Percentiles rank a stretch among this genome's conserved stretches.
These are phyloP conservation scores for Striga asiatica DNA, from an alignment of 257 asterid species.

Conservation along the genomic window DNA sequence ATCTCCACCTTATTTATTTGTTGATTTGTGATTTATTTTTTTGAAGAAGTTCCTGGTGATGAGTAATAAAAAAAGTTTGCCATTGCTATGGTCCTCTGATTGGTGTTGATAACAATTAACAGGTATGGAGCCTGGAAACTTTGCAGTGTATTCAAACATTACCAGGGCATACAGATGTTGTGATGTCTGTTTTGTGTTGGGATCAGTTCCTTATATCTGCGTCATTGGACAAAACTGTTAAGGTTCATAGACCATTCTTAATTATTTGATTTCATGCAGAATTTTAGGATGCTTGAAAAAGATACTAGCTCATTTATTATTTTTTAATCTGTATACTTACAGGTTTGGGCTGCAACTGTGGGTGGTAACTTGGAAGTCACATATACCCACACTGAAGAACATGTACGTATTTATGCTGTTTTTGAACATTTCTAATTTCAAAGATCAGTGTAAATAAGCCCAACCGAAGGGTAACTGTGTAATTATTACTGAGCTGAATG, in stretches of 20 bases:
- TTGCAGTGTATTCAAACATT: conserved; percentile 80
- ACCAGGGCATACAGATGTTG: conserved; percentile 71
- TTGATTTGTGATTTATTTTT: background rate
- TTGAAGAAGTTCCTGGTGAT: background rate
- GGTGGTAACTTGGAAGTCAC: conserved; percentile 83
- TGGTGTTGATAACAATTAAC: conserved; percentile 18
- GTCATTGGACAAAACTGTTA: conserved; percentile 83
- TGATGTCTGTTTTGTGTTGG: conserved; percentile 98
- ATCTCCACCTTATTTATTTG: conserved; percentile 6
- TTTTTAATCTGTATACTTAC: conserved; percentile 10
- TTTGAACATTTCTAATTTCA: background rate
- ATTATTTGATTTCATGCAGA: background rate
- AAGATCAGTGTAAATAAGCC: background rate
- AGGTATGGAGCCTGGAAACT: conserved; percentile 95
- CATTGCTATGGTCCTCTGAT: background rate
- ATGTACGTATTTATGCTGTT: conserved; percentile 36
- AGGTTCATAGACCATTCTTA: conserved; percentile 31
- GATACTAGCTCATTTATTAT: background rate
- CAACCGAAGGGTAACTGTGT: background rate
- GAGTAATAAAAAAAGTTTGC: background rate
- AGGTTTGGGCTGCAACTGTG: conserved; percentile 90
- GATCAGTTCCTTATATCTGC: conserved; percentile 93
- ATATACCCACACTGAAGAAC: conserved; percentile 78
- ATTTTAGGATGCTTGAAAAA: background rate
- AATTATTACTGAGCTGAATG: background rate